Evolutionary conservation across 176 grass and related monocot genomes (phyloP).

Genomic region (Cymbopogon citratus): DNA sequence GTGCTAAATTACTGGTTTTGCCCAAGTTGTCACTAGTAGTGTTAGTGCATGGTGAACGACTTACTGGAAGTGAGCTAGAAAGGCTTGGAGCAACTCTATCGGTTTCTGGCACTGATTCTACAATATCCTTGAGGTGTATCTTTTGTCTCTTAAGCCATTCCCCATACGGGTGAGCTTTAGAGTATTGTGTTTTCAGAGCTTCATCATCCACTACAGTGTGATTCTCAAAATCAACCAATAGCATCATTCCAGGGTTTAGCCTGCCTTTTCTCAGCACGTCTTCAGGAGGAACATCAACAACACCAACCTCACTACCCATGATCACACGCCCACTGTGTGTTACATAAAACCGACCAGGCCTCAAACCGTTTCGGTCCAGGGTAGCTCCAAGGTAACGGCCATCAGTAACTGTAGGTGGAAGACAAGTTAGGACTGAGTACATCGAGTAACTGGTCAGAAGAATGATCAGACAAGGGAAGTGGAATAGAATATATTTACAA

Average conservation of each 20-base stretch:
- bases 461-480: slow-evolving; percentile 3
- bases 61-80: slow-evolving; percentile 55
- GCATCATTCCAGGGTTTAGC: slow-evolving; percentile 98
- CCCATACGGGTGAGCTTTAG: slow-evolving; percentile 74
- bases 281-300: slow-evolving; percentile 80
- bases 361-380: slow-evolving; percentile 84
- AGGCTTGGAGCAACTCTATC: slow-evolving; percentile 57
- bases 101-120: slow-evolving; percentile 71
- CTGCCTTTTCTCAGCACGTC: slow-evolving; percentile 90
- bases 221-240: slow-evolving; percentile 96
- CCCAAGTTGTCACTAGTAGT: slow-evolving; percentile 9
- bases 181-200: slow-evolving; percentile 78
- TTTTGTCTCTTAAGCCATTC: slow-evolving; percentile 91
- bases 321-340: slow-evolving; percentile 88
- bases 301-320: slow-evolving; percentile 98
- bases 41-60: slow-evolving; percentile 18
- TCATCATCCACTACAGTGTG: slow-evolving; percentile 92
- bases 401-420: slow-evolving; percentile 70
- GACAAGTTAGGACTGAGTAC: slow-evolving; percentile 3
- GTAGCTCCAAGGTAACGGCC: slow-evolving; percentile 97
- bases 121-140: slow-evolving; percentile 59
- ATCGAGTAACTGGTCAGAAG: slow-evolving; percentile 7
- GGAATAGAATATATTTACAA: slow-evolving; percentile 44
- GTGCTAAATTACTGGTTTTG: not conserved
- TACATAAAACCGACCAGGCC: slow-evolving; percentile 92